phyloP scores from a whole-genome alignment of 2,329 filamentous ascomycete genomes.

The Alternaria sp. region DNA sequence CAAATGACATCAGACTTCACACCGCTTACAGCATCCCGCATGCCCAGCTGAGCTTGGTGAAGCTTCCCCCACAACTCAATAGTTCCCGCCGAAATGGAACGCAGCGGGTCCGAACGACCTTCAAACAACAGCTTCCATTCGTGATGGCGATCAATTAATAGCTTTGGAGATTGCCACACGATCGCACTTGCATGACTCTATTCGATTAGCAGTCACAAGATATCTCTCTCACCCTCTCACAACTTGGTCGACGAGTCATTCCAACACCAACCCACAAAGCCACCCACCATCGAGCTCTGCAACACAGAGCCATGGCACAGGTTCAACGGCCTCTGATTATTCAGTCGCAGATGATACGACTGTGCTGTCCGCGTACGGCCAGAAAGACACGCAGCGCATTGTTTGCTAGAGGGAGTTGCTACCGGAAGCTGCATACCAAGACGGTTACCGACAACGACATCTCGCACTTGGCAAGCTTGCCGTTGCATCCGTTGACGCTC shows the following conservation, averaged over 20 bases:
- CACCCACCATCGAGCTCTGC: neutral
- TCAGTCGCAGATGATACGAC: constrained; percentile 48
- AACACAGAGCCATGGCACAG: constrained; percentile 34
- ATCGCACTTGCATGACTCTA: constrained; percentile 8
- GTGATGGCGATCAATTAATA: neutral
- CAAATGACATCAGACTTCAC: constrained; percentile 3
- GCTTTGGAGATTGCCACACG: neutral
- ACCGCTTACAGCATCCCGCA: constrained; percentile 2
- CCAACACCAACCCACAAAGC: neutral
- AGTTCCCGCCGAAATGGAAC: constrained; percentile 3
- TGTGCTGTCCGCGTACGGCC: constrained; percentile 39
- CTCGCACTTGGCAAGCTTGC: constrained; percentile 76
- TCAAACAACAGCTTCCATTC: neutral
- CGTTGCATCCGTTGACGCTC: constrained; percentile 82
- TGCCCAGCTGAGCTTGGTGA: constrained; percentile 14
- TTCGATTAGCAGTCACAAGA: constrained; percentile 2
- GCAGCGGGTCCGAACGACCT: neutral
- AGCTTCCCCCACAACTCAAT: constrained; percentile 14
- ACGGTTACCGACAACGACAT: constrained; percentile 75
- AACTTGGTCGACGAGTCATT: neutral
- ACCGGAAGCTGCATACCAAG: constrained; percentile 47
- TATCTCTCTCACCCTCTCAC: neutral
- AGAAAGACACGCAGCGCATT: constrained; percentile 25
- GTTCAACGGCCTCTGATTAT: constrained; percentile 47
- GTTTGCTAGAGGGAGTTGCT: constrained; percentile 25